These are phyloP conservation scores for Suhomyces bolitotheri DNA, from an alignment of 1,139 yeast genomes.

Conservation along the genomic window DNA sequence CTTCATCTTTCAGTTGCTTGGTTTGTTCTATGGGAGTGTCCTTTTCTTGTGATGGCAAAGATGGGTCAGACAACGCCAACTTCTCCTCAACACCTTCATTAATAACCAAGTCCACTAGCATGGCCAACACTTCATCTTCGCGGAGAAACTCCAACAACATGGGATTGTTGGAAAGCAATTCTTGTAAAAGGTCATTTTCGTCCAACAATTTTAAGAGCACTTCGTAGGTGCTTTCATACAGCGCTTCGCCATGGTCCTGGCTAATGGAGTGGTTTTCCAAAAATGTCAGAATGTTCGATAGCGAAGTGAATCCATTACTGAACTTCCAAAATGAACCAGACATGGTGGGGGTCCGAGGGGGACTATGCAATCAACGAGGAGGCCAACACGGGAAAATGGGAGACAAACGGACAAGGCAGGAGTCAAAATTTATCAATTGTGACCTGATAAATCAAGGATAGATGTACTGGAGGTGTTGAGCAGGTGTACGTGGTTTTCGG, in stretches of 20 bases:
- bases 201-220: conserved; percentile 71
- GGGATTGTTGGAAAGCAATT: conserved; percentile 78
- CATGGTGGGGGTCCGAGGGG: conserved; percentile 36
- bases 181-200: conserved; percentile 84
- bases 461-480: not conserved
- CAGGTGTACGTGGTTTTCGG: not conserved
- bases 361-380: not conserved
- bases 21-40: not conserved
- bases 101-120: conserved; percentile 68
- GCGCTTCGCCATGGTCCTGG: conserved; percentile 27
- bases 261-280: conserved; percentile 53
- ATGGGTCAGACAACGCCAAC: conserved; percentile 4
- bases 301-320: conserved; percentile 78
- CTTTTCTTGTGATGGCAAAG: conserved; percentile 1
- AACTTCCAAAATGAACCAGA: conserved; percentile 91
- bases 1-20: not conserved
- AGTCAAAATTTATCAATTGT: not conserved
- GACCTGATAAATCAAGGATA: conserved; percentile 1
- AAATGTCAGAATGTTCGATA: conserved; percentile 71
- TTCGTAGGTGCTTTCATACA: conserved; percentile 20
- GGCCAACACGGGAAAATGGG: not conserved
- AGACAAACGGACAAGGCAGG: not conserved
- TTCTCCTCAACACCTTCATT: conserved; percentile 34
- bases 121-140: conserved; percentile 65
- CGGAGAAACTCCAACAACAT: conserved; percentile 78